A percentile compares a stretch with the other conserved stretches of the same genome.
These are phyloP conservation scores for Colletotrichum tofieldiae DNA, from an alignment of 2,329 filamentous ascomycete genomes.

Conservation along the genomic window DNA sequence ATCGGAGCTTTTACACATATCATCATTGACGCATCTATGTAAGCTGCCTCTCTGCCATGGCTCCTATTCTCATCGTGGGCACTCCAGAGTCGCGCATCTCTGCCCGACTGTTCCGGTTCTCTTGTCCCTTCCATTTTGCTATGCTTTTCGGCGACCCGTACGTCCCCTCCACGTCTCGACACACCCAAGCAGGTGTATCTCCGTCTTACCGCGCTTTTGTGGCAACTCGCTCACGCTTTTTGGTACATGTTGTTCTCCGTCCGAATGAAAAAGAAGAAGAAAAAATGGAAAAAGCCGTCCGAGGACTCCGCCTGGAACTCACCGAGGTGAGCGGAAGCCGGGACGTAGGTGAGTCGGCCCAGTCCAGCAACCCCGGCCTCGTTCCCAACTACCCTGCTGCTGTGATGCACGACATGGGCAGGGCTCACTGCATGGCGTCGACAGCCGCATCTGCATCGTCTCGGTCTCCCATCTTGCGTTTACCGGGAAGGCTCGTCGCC, in stretches of 20 bases:
- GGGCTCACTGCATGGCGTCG: constrained; percentile 36
- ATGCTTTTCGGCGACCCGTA: background rate
- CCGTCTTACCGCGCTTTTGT: background rate
- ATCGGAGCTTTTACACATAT: constrained; percentile 3
- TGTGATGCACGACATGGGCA: constrained; percentile 34
- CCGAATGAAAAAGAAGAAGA: background rate
- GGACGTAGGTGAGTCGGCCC: constrained; percentile 41
- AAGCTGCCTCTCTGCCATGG: background rate
- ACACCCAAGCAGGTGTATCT: background rate
- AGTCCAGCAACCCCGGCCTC: constrained; percentile 5
- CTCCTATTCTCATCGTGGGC: constrained; percentile 5
- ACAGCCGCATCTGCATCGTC: constrained; percentile 50
- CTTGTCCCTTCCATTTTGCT: background rate
- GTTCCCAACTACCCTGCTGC: constrained; percentile 25
- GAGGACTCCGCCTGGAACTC: background rate
- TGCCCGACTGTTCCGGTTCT: background rate
- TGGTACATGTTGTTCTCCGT: background rate
- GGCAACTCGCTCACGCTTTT: background rate
- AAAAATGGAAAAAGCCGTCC: background rate
- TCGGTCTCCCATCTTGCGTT: constrained; percentile 67
- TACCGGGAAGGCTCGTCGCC: constrained; percentile 57
- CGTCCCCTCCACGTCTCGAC: background rate
- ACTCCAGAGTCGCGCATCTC: background rate
- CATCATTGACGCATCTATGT: constrained; percentile 16
- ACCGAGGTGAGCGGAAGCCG: constrained; percentile 39